Evolutionary conservation across 768 basidiomycete genomes (phyloP).

Genomic region (Scleroderma citrinum): DNA sequence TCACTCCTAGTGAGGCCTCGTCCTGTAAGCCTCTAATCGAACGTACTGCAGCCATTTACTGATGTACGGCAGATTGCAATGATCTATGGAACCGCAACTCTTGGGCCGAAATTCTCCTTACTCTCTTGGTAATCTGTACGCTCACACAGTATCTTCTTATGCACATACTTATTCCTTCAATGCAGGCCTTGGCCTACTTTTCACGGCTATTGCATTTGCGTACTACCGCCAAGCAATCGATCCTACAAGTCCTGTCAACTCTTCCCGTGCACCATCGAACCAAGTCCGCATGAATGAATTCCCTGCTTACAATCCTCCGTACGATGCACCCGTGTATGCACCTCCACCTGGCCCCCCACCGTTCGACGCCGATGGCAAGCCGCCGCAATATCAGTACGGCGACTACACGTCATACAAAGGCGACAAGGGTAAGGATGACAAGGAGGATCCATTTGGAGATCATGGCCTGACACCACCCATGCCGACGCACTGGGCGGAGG

Average conservation of each 20-base stretch:
- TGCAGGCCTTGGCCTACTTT: conserved; percentile 52
- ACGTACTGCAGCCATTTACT: conserved; percentile 1
- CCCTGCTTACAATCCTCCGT: conserved; percentile 57
- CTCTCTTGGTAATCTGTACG: conserved; percentile 57
- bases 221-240: conserved; percentile 75
- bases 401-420: conserved; percentile 23
- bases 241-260: conserved; percentile 52
- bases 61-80: conserved; percentile 49
- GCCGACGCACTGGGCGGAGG: conserved; percentile 33
- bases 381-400: conserved; percentile 42
- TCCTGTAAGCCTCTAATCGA: conserved; percentile 35
- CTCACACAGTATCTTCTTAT: background rate
- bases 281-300: conserved; percentile 33
- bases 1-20: conserved; percentile 36
- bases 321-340: conserved; percentile 38
- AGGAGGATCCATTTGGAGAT: conserved; percentile 55
- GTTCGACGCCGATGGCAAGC: conserved; percentile 34
- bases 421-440: conserved; percentile 28
- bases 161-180: background rate
- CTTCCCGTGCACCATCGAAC: conserved; percentile 37
- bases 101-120: conserved; percentile 59
- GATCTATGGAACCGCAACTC: conserved; percentile 57
- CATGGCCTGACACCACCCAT: conserved; percentile 31
- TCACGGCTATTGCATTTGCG: conserved; percentile 59
- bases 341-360: conserved; percentile 49